Evolutionary conservation across 768 basidiomycete species (phyloP).

Genomic region (Lactifluus rugatus): DNA sequence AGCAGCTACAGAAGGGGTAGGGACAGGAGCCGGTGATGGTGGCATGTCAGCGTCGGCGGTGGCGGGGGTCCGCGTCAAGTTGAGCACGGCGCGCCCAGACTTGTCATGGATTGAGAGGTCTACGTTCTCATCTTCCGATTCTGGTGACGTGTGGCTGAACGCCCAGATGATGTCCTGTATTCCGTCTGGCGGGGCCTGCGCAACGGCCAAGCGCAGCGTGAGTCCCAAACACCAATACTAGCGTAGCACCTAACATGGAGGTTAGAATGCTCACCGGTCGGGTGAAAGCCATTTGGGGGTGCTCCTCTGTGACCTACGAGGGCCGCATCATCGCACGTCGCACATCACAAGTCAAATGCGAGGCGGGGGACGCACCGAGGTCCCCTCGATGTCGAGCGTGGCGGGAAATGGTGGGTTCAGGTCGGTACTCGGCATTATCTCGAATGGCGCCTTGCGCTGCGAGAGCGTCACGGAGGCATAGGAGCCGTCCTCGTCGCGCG

Average conservation of each 20-base stretch:
- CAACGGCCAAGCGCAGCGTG: background rate
- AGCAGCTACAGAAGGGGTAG: background rate
- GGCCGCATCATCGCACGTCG: background rate
- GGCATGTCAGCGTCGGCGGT: constrained; percentile 6
- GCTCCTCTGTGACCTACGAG: background rate
- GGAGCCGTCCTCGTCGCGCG: constrained; percentile 37
- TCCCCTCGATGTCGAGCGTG: constrained; percentile 25
- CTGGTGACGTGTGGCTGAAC: constrained; percentile 41
- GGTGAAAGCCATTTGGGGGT: constrained; percentile 11
- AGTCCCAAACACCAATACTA: background rate
- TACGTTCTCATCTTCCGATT: constrained; percentile 37
- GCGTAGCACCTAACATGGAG: background rate
- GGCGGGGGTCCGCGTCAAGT: constrained; percentile 35
- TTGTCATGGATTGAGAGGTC: constrained; percentile 39
- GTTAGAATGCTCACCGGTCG: constrained; percentile 18
- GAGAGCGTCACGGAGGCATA: constrained; percentile 43
- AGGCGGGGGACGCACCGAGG: constrained; percentile 30
- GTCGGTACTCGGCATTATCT: constrained; percentile 50
- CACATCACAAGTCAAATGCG: no score
- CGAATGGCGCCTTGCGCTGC: constrained; percentile 44
- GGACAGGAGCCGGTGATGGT: background rate
- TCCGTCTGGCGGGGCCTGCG: constrained; percentile 35
- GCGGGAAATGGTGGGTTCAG: constrained; percentile 44
- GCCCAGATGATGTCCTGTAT: constrained; percentile 49
- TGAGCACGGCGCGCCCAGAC: constrained; percentile 33